Percentiles rank a stretch among this genome's conserved stretches.
Evolutionary conservation across 768 basidiomycete genomes (phyloP).

Genomic region (Mycena pura): DNA sequence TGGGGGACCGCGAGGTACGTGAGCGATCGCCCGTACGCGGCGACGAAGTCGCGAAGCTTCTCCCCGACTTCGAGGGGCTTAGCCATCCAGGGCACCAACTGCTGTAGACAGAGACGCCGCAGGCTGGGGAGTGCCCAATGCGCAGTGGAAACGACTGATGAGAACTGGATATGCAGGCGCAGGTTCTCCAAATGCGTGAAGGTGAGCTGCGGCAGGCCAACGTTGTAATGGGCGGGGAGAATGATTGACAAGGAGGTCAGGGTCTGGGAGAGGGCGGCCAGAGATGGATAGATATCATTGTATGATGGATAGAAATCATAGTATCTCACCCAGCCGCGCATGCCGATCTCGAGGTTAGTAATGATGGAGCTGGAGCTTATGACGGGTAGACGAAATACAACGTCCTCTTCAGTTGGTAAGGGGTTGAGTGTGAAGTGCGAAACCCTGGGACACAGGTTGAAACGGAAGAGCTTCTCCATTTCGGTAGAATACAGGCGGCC

Average conservation of each 20-base stretch:
- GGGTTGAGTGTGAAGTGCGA: conserved; percentile 7
- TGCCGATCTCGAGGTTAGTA: conserved; percentile 1
- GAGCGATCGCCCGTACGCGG: background rate
- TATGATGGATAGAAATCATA: no score
- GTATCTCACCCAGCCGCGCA: background rate
- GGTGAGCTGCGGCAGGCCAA: background rate
- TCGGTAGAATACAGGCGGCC: conserved; percentile 7
- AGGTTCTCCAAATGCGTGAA: background rate
- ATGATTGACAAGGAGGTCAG: background rate
- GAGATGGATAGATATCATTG: no score
- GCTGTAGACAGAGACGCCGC: background rate
- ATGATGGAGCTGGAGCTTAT: background rate
- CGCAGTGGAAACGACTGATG: background rate
- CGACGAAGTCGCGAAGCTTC: background rate
- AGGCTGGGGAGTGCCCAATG: background rate
- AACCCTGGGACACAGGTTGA: conserved; percentile 10
- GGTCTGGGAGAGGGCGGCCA: background rate
- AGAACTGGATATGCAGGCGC: background rate
- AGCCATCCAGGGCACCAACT: background rate
- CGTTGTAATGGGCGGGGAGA: background rate
- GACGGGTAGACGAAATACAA: no score
- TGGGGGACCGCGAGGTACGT: background rate
- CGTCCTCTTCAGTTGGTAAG: background rate
- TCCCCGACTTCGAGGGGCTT: background rate
- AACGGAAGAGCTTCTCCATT: background rate